Conservation (phyloP, 768 basidiomycete genomes). For the Trametes elegans region DNA sequence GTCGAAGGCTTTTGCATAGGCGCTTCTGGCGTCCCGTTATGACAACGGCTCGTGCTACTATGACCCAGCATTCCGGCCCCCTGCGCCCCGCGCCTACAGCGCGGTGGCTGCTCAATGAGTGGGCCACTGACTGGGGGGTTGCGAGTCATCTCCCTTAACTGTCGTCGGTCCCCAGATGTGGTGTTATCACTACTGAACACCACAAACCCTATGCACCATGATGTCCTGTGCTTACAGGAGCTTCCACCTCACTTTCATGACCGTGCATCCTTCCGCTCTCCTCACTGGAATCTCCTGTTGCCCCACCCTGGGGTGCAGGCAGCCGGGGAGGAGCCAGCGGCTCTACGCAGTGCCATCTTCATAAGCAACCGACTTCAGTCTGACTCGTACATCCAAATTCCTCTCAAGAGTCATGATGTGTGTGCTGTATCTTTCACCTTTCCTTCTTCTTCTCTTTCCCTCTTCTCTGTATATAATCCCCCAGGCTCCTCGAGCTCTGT, state of each 20-base stretch:
- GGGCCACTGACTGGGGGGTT: background rate
- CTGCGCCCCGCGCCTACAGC: background rate
- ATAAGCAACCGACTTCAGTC: background rate
- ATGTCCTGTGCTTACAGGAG: background rate
- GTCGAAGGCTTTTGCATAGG: background rate
- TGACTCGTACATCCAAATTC: background rate
- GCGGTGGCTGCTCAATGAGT: background rate
- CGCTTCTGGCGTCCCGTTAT: background rate
- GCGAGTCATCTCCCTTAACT: background rate
- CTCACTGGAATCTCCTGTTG: background rate
- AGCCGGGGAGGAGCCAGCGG: background rate
- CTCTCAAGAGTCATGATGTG: background rate
- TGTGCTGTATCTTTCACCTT: background rate
- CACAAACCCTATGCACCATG: background rate
- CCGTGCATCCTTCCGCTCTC: background rate
- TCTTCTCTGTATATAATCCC: conserved; percentile 4
- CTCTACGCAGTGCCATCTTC: background rate
- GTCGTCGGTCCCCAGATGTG: background rate
- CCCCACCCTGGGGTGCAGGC: background rate
- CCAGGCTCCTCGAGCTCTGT: no score
- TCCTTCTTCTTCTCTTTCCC: background rate
- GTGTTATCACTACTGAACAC: background rate
- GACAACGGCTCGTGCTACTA: background rate
- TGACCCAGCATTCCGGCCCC: background rate
- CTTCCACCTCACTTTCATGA: background rate